phyloP scores from a whole-genome alignment of 495 filamentous ascomycete genomes.

The Penicillium bovifimosum region DNA sequence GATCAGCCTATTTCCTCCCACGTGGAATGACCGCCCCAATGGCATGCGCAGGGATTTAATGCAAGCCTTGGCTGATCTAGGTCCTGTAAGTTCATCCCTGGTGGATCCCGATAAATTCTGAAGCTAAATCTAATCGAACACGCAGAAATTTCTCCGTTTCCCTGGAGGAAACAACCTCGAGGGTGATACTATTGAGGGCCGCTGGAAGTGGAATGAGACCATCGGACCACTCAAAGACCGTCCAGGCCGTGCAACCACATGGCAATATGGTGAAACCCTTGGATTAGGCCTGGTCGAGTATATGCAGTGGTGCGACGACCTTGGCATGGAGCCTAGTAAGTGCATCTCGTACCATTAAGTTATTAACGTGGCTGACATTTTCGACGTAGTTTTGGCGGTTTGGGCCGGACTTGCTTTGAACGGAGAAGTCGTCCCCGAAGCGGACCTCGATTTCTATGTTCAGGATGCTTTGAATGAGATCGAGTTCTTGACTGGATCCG shows the following conservation, averaged over 20 bases:
- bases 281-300: constrained; percentile 59
- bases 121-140: constrained; percentile 5
- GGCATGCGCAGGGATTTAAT: constrained; percentile 57
- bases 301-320: constrained; percentile 60
- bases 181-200: constrained; percentile 44
- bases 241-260: constrained; percentile 54
- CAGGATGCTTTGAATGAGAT: constrained; percentile 60
- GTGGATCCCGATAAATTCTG: background rate
- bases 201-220: constrained; percentile 66
- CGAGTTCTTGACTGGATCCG: constrained; percentile 43
- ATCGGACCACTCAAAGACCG: constrained; percentile 59
- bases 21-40: constrained; percentile 52
- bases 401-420: constrained; percentile 57
- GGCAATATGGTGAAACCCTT: constrained; percentile 55
- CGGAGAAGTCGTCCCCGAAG: constrained; percentile 33
- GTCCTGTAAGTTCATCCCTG: constrained; percentile 16
- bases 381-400: constrained; percentile 45
- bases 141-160: constrained; percentile 54
- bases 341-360: background rate
- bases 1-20: constrained; percentile 64
- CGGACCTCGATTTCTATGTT: constrained; percentile 37
- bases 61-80: constrained; percentile 49
- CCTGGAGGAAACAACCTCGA: constrained; percentile 66
- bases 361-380: too few relatives aligned
- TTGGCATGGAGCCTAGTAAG: constrained; percentile 50